Evolutionary conservation across 2,329 filamentous ascomycete genomes (phyloP).

Genomic region (Teratosphaeria nubilosa): DNA sequence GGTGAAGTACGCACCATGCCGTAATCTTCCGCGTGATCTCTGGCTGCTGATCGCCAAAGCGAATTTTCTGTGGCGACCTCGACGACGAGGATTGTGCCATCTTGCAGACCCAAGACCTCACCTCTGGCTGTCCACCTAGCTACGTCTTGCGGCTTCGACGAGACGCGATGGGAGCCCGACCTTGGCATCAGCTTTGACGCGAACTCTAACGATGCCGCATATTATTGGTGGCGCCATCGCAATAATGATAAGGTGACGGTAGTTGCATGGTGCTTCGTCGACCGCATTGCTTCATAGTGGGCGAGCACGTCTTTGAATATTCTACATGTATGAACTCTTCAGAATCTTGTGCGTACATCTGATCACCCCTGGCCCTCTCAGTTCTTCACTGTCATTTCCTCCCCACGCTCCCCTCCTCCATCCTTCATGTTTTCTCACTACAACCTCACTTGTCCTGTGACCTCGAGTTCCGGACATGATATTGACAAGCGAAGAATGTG

Average conservation of each 20-base stretch:
- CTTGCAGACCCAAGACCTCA: not conserved
- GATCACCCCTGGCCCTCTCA: not conserved
- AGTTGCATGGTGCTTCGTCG: not conserved
- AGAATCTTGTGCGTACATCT: not conserved
- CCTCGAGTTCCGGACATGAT: too few relatives aligned
- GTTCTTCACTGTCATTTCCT: not conserved
- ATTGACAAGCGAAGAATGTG: not conserved
- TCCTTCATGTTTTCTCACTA: not conserved
- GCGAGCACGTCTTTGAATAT: not conserved
- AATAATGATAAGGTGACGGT: not conserved
- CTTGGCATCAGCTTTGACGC: not conserved
- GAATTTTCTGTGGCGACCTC: not conserved
- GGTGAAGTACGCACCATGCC: constrained; percentile 15
- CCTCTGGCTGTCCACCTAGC: not conserved
- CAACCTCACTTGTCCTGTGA: too few relatives aligned
- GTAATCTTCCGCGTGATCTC: constrained; percentile 24
- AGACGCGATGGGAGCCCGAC: not conserved
- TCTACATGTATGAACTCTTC: not conserved
- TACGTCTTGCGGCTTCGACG: not conserved
- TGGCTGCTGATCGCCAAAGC: constrained; percentile 3
- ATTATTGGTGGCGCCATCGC: not conserved
- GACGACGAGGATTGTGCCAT: not conserved
- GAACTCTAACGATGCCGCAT: not conserved
- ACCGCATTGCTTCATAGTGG: not conserved
- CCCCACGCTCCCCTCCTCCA: too few relatives aligned